A percentile compares a stretch with the other conserved stretches of the same genome.
These are phyloP conservation scores for Melampsora occidentalis DNA, from an alignment of 1,284 basidiomycete species.

Conservation along the genomic window DNA sequence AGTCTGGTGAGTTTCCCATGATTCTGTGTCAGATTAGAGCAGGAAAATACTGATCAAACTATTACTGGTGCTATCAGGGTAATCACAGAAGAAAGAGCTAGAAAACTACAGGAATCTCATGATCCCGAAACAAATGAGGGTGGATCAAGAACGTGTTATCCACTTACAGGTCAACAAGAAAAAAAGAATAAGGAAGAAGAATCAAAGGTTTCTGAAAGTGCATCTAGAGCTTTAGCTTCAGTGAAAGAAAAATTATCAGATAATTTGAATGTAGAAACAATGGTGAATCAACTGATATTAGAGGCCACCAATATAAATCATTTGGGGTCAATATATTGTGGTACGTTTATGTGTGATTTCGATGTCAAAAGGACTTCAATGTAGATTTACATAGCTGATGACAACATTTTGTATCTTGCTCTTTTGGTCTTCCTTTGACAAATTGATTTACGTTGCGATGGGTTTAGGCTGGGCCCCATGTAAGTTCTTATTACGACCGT, in stretches of 20 bases:
- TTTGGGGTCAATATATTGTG: conserved; percentile 69
- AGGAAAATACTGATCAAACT: conserved; percentile 37
- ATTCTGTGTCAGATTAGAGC: conserved; percentile 35
- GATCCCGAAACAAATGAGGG: conserved; percentile 30
- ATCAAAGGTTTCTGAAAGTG: conserved; percentile 64
- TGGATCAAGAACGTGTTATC: conserved; percentile 12
- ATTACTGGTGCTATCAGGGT: conserved; percentile 47
- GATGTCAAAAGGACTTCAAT: background rate
- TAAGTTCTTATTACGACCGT: conserved; percentile 3
- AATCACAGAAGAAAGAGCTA: conserved; percentile 47
- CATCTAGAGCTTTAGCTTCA: conserved; percentile 77
- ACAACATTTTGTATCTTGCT: background rate
- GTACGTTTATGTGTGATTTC: conserved; percentile 33
- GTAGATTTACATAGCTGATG: background rate
- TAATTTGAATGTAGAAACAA: conserved; percentile 82
- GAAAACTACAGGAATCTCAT: conserved; percentile 30
- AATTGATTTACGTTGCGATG: background rate
- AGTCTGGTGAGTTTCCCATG: conserved; percentile 65
- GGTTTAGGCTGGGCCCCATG: conserved; percentile 30
- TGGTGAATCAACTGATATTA: conserved; percentile 87
- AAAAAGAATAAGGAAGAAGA: conserved; percentile 45
- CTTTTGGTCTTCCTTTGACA: too few species aligned
- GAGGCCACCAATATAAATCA: conserved; percentile 77
- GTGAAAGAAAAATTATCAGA: conserved; percentile 79
- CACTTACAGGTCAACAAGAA: conserved; percentile 10